phyloP scores from a whole-genome alignment of 345 rosid species.

The Acer negundo region DNA sequence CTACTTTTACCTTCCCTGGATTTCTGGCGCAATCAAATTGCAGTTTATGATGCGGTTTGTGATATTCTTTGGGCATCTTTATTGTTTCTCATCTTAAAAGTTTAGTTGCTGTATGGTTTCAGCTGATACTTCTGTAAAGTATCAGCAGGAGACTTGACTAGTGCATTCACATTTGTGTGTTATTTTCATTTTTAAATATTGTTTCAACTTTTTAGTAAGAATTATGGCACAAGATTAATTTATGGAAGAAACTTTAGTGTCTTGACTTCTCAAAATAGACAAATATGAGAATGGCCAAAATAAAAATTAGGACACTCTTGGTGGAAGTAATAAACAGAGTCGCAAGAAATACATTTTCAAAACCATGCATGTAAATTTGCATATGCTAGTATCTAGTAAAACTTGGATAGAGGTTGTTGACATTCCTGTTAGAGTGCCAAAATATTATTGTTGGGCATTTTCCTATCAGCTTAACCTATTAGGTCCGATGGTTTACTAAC shows the following conservation, averaged over 20 bases:
- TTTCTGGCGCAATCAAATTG: slow-evolving; percentile 83
- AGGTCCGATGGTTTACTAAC: too few species aligned
- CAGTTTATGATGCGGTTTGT: slow-evolving; percentile 71
- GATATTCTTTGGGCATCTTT: slow-evolving; percentile 6
- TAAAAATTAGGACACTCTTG: background rate
- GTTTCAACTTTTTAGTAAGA: background rate
- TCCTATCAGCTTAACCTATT: too few species aligned
- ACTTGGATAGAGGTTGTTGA: slow-evolving; percentile 2
- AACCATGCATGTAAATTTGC: background rate
- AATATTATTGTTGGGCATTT: too few species aligned
- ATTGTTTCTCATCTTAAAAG: background rate
- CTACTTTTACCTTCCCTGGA: slow-evolving; percentile 66
- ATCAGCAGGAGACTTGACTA: background rate
- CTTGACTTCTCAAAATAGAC: background rate
- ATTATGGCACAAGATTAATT: background rate
- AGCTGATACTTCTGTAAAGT: background rate
- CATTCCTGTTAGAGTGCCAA: background rate
- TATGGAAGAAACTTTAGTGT: background rate
- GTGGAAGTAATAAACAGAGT: background rate
- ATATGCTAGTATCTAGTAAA: background rate
- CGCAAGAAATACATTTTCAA: background rate
- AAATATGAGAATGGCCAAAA: background rate
- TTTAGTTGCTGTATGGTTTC: background rate
- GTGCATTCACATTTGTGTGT: background rate
- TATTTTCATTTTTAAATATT: background rate